phyloP scores from a whole-genome alignment of 495 filamentous ascomycete species.

The Hypoxylon crocopeplum region DNA sequence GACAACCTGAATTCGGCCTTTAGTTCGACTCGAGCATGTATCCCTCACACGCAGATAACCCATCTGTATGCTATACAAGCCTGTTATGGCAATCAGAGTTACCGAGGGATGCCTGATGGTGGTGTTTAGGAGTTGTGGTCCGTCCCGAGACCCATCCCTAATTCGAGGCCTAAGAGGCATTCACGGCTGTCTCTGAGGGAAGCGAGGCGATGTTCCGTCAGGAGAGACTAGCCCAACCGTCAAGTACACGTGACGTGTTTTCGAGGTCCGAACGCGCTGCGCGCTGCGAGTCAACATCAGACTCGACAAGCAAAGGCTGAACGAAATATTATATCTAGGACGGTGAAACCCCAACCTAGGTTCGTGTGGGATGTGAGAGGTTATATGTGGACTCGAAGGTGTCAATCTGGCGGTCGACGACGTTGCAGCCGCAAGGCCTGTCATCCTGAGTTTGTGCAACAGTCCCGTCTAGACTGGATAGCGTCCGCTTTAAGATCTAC shows the following conservation, averaged over 20 bases:
- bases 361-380: not conserved
- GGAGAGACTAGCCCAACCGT: not conserved
- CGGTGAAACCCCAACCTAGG: too few species aligned
- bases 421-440: not conserved
- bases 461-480: slow-evolving; percentile 31
- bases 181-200: not conserved
- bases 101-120: not conserved
- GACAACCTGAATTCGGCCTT: slow-evolving; percentile 14
- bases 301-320: not conserved
- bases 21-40: not conserved
- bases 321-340: not conserved
- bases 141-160: not conserved
- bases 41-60: not conserved
- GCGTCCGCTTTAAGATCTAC: slow-evolving; percentile 9
- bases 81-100: not conserved
- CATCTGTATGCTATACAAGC: not conserved
- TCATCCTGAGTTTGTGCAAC: slow-evolving; percentile 22
- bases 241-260: not conserved
- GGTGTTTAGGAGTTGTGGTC: not conserved
- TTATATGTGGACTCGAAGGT: slow-evolving; percentile 13
- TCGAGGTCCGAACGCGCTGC: not conserved
- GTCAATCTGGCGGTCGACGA: not conserved
- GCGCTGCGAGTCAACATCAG: not conserved
- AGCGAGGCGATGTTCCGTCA: not conserved
- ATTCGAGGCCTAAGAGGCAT: not conserved